phyloP scores from a whole-genome alignment of 495 filamentous ascomycete genomes.

The Penicillium manginii region DNA sequence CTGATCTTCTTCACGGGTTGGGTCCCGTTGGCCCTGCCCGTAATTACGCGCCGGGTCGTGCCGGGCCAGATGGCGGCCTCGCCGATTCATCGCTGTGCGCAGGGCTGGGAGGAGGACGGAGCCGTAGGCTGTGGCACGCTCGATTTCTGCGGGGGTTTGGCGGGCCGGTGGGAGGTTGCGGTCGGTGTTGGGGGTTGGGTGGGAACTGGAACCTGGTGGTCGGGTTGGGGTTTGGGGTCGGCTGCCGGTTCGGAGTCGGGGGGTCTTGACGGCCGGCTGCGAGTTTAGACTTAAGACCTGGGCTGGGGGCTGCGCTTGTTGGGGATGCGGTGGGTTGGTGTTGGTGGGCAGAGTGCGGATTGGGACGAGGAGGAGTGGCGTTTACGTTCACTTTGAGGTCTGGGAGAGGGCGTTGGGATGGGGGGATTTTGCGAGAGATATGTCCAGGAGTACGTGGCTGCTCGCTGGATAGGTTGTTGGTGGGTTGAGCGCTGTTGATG shows the following conservation, averaged over 20 bases:
- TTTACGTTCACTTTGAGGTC: conserved; percentile 5
- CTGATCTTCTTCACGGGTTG: conserved; percentile 38
- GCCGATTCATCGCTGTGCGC: conserved; percentile 81
- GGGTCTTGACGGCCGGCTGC: conserved; percentile 23
- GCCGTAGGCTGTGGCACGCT: conserved; percentile 24
- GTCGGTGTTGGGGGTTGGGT: conserved; percentile 12
- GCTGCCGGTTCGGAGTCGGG: not conserved
- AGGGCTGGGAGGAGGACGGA: conserved; percentile 89
- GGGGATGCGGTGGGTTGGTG: conserved; percentile 15
- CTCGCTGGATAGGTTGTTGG: conserved; percentile 39
- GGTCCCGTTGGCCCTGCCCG: conserved; percentile 7
- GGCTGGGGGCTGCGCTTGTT: not conserved
- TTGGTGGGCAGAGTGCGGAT: conserved; percentile 4
- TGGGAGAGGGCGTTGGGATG: conserved; percentile 18
- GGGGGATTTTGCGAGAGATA: conserved; percentile 12
- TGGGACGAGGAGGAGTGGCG: conserved; percentile 4
- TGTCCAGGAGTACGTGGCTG: conserved; percentile 48
- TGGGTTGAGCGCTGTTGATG: conserved; percentile 1
- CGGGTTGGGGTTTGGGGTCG: conserved; percentile 13
- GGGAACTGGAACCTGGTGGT: too few relatives aligned
- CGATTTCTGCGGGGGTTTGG: conserved; percentile 15
- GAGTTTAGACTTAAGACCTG: conserved; percentile 33
- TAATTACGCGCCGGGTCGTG: conserved; percentile 23
- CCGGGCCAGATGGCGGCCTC: conserved; percentile 47
- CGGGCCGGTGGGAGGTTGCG: not conserved